phyloP scores from a whole-genome alignment of 2,329 filamentous ascomycete species.

The Lachnellula subtilissima region DNA sequence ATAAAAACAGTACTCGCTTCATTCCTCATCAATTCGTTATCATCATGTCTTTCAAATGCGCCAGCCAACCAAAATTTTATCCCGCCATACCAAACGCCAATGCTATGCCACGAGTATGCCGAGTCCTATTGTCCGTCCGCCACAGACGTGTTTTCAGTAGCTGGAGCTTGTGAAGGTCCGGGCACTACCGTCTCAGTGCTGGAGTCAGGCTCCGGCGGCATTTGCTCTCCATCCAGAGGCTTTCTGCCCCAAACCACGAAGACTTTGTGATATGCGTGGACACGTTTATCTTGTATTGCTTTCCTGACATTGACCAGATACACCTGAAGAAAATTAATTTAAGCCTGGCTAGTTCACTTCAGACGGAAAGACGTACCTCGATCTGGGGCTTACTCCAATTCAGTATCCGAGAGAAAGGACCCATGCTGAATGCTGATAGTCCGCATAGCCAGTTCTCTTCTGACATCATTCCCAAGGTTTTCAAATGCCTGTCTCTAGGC shows the following conservation, averaged over 20 bases:
- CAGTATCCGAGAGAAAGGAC: constrained; percentile 22
- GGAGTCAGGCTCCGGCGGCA: not conserved
- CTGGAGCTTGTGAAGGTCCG: not conserved
- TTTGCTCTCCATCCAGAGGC: constrained; percentile 5
- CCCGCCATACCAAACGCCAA: not conserved
- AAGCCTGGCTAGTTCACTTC: not conserved
- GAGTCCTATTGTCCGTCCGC: not conserved
- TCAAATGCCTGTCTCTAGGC: constrained; percentile 37
- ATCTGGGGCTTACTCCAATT: constrained; percentile 29
- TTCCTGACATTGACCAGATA: constrained; percentile 27
- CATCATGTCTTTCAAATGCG: not conserved
- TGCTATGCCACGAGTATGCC: not conserved
- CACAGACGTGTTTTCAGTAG: not conserved
- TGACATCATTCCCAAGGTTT: constrained; percentile 22
- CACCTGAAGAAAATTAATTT: constrained; percentile 11
- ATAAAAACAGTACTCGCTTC: not conserved
- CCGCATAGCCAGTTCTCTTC: constrained; percentile 26
- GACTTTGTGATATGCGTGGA: constrained; percentile 28
- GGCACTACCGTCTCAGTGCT: not conserved
- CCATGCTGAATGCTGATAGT: constrained; percentile 25
- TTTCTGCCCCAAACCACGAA: constrained; percentile 29
- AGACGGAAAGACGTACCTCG: constrained; percentile 17
- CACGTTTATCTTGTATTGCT: constrained; percentile 20
- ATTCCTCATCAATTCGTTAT: not conserved
- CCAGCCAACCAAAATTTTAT: not conserved